Conservation (phyloP, 208 protist genomes). For the Crithidia acanthocephali region DNA sequence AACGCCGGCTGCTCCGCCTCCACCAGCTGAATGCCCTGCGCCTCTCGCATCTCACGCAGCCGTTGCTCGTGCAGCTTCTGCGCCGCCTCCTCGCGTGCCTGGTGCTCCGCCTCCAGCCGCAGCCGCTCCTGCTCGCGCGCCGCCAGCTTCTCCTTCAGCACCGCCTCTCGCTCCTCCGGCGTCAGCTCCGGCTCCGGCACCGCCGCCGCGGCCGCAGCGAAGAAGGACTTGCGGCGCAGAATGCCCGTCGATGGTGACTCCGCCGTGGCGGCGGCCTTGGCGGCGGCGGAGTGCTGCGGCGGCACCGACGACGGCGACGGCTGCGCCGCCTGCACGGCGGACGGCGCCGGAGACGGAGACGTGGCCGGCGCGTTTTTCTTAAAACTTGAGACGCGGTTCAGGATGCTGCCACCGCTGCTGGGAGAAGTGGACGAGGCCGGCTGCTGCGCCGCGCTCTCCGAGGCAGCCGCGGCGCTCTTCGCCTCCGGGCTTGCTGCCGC, state of each 20-base stretch:
- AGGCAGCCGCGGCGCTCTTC: background rate
- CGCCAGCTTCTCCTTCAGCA: slow-evolving; percentile 11
- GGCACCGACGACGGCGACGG: slow-evolving; percentile 7
- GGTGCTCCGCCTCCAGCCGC: slow-evolving; percentile 22
- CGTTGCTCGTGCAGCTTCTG: slow-evolving; percentile 22
- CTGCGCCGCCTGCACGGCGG: slow-evolving; percentile 6
- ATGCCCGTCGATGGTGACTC: slow-evolving; percentile 4
- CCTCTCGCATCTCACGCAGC: slow-evolving; percentile 12
- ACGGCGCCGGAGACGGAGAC: background rate
- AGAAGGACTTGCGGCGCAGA: slow-evolving; percentile 22
- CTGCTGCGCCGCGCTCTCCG: background rate
- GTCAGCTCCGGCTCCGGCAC: slow-evolving; percentile 9
- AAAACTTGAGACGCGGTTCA: slow-evolving; percentile 22
- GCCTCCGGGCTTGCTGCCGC: background rate
- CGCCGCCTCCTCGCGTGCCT: slow-evolving; percentile 6
- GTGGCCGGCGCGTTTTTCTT: slow-evolving; percentile 3
- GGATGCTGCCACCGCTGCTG: slow-evolving; percentile 5
- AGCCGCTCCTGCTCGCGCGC: slow-evolving; percentile 18
- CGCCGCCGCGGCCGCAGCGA: slow-evolving; percentile 1
- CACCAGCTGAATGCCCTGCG: background rate
- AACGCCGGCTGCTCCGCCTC: background rate
- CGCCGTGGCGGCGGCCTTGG: background rate
- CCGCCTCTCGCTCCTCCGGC: slow-evolving; percentile 3
- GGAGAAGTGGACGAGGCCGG: background rate
- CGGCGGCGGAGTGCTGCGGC: slow-evolving; percentile 19